Evolutionary conservation across 441 rosid genomes (phyloP), one percentile per base, ranked within the genome.

Genomic region (Erodium trifolium): DNA sequence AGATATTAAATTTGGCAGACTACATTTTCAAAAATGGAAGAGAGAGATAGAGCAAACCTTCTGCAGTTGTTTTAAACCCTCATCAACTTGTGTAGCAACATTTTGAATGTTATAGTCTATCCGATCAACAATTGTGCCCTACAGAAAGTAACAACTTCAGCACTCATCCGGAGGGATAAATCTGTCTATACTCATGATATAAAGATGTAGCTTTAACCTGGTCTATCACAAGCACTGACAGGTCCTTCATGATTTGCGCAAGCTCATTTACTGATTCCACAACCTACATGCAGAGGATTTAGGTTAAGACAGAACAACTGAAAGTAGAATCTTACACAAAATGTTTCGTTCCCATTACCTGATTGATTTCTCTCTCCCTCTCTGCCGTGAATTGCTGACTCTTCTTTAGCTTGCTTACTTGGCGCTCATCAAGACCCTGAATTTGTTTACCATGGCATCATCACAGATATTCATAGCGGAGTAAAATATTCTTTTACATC

Each of bases 371-470:
- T 23, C 65, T 60, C 12, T 60, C 35, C 65, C 65, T 60, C 27
- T 60, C 65, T 19, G 31, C 65, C 3, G 65, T 60, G 34, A 60
- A 17, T 19, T 17, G 35, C 34, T 60, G 34, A 23, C 35, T 60
- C 65, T 60, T 60, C 65, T 60, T 60, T 60, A 60, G 65, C 35
- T 60, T 60, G 31, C 31, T 60, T 60, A 60, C 13, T 60, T 60
- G 65, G 65, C 17, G 65, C 35, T 60, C 35, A 27, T 27, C 35
- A 6, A 60, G 19, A 27, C 65, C 35, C 65, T 60, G 65, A 18
- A 60, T 27, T 18, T 8, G 34, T 18, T 60, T 6, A 19, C 8
- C 12, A 19, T 3, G 13, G 19, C 65, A 41, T 41, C 11, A 11
- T 41, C 47, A 31, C 34, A 31, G 34, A 41, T 1, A 39, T 41